Percentiles rank a stretch among this genome's conserved stretches.
phyloP scores from a whole-genome alignment of 208 protist species.

The Acanthamoeba lenticulata region DNA sequence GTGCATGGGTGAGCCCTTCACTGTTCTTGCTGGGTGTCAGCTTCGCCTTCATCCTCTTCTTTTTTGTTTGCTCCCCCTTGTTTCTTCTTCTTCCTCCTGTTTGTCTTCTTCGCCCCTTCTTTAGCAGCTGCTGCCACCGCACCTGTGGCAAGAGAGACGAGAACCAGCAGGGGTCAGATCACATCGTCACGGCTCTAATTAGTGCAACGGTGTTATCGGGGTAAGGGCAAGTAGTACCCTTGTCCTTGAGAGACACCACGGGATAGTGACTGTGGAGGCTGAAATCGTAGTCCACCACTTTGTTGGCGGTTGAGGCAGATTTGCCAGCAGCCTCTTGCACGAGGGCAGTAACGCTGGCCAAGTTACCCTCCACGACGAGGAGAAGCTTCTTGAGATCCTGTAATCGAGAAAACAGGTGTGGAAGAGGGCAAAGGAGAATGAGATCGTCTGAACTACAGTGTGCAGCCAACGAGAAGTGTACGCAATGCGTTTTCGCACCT shows the following conservation, averaged over 20 bases:
- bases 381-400: not conserved
- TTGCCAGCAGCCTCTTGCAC: not conserved
- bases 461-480: not conserved
- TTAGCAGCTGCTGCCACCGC: not conserved
- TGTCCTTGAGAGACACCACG: constrained; percentile 2
- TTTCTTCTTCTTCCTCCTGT: constrained; percentile 26
- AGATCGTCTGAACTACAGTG: too few relatives aligned
- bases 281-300: not conserved
- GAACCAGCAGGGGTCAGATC: not conserved
- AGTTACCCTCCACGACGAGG: not conserved
- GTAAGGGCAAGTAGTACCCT: not conserved
- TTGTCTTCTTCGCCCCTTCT: constrained; percentile 19
- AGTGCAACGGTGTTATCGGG: not conserved
- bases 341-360: not conserved
- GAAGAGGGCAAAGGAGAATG: not conserved
- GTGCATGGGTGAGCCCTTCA: too few relatives aligned
- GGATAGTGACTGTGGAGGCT: not conserved
- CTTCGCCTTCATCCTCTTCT: not conserved
- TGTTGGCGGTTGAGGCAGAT: not conserved
- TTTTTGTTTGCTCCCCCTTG: not conserved
- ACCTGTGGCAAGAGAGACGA: not conserved
- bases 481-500: not conserved
- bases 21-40: not conserved
- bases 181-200: not conserved
- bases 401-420: not conserved